These are phyloP conservation scores for Erigeron philadelphicus DNA, from an alignment of 140 eudicot species.

Conservation along the genomic window DNA sequence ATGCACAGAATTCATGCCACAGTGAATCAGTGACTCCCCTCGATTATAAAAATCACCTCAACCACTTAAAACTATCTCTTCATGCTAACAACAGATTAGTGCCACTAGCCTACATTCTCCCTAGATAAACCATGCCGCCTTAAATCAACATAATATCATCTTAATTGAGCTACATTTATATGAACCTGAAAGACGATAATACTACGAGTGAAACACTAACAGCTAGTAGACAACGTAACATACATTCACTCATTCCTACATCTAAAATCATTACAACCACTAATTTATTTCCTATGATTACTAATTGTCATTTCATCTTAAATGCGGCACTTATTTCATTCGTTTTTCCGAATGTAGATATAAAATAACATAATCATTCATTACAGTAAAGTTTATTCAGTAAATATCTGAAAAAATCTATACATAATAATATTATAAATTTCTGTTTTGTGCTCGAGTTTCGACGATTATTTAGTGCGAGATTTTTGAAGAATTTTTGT, in stretches of 20 bases:
- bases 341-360: background rate
- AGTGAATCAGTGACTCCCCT: slow-evolving; percentile 7
- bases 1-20: slow-evolving; percentile 6
- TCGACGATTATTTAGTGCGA: too few relatives aligned
- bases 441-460: too few relatives aligned
- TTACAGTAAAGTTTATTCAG: slow-evolving; percentile 9
- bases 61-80: slow-evolving; percentile 2
- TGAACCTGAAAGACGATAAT: slow-evolving; percentile 4
- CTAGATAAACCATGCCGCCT: slow-evolving; percentile 1
- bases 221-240: slow-evolving; percentile 4
- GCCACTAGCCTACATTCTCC: slow-evolving; percentile 9
- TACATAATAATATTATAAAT: too few relatives aligned
- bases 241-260: background rate
- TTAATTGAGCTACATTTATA: background rate
- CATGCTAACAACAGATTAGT: slow-evolving; percentile 10
- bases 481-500: too few relatives aligned
- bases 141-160: slow-evolving; percentile 1
- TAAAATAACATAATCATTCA: slow-evolving; percentile 5
- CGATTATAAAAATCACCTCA: background rate
- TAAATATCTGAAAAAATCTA: slow-evolving; percentile 16
- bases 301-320: background rate
- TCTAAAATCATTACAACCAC: slow-evolving; percentile 8
- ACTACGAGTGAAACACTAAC: too few relatives aligned
- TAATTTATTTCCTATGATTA: background rate
- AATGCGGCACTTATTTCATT: background rate